These are phyloP conservation scores for Linanthus parryae DNA, from an alignment of 148 eudicot genomes.

Conservation along the genomic window DNA sequence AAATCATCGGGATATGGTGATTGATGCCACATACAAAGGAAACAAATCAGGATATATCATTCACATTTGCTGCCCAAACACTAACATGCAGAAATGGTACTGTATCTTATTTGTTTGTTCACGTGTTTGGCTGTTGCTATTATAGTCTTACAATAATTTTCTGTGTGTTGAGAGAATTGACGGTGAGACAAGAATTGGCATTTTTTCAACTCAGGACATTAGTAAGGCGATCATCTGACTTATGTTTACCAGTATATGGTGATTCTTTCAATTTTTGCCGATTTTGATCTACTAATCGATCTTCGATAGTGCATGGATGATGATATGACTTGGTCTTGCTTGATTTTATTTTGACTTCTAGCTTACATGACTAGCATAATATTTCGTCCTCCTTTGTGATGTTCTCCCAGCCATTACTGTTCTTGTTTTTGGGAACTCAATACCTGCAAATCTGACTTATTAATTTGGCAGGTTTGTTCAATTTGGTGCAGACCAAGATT, in stretches of 20 bases:
- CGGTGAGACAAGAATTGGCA: constrained; percentile 97
- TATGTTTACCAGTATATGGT: constrained; percentile 89
- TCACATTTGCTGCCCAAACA: constrained; percentile 95
- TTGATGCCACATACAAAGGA: constrained; percentile 97
- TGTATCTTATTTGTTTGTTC: constrained; percentile 6
- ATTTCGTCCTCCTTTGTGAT: not conserved
- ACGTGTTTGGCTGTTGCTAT: not conserved
- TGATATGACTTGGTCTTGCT: too few relatives aligned
- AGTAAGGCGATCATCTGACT: constrained; percentile 88
- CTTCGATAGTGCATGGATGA: too few relatives aligned
- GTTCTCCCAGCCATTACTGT: too few relatives aligned
- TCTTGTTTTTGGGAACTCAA: too few relatives aligned
- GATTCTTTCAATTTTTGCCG: constrained; percentile 1
- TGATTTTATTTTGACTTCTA: not conserved
- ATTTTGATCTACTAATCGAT: not conserved
- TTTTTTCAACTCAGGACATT: constrained; percentile 85
- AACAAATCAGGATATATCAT: constrained; percentile 98
- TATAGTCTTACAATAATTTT: too few relatives aligned
- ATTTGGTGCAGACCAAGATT: constrained; percentile 99
- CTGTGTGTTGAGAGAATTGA: constrained; percentile 87
- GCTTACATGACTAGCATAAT: not conserved
- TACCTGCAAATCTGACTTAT: constrained; percentile 25
- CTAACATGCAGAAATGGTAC: constrained; percentile 99
- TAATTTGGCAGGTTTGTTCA: constrained; percentile 95
- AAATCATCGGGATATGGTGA: constrained; percentile 97